Evolutionary conservation across 2,329 filamentous ascomycete genomes (phyloP), one percentile per base, ranked within the genome.

Genomic region (Penicillium corylophilum): DNA sequence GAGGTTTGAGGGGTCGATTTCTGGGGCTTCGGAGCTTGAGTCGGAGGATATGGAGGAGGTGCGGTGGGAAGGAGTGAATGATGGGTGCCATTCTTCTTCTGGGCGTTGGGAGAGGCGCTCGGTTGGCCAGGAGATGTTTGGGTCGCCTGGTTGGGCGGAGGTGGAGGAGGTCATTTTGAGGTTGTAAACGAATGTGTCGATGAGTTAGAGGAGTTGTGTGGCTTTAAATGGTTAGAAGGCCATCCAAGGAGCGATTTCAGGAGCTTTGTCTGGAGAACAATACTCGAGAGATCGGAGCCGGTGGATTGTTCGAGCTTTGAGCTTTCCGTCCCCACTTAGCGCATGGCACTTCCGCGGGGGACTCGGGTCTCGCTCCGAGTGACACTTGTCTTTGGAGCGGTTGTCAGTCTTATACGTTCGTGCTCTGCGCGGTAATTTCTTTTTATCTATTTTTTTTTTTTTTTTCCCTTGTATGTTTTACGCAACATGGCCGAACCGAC

Each of bases 1-100:
- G 47, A 70, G 68, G 54, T 67, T 68, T 28, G 65, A 61, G 4
- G 55, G 43, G 54, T 75, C 66, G 40, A 66, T 39, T 35, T 54
- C n/a, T 28, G 52, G 43, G 10, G 52, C 22, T 26, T 33, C 48
- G 41, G 55, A 48, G 50, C 23, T 23, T n/a, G 33, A 40, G 48
- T 26, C 16, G n/a, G 36, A 16, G 48, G 41, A 49, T 50, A 44
- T 36, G 51, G 43, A 48, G 51, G 44, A 41, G 20, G 7, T 20
- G 46, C 45, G 55, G 18, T 51, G 33, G 44, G 48, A 44, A 18
- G 48, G 43, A 18, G 35, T 50, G 51, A 46, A 50, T n/a, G 54
- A 51, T 43, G 53, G 62, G 22, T 53, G 59, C 58, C 60, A 63
- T 56, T 51, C 55, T 38, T 42, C 29, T 41, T n/a, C 4, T 28